phyloP scores from a whole-genome alignment of 2,329 filamentous ascomycete genomes.

The Neopestalotiopsis sp. region DNA sequence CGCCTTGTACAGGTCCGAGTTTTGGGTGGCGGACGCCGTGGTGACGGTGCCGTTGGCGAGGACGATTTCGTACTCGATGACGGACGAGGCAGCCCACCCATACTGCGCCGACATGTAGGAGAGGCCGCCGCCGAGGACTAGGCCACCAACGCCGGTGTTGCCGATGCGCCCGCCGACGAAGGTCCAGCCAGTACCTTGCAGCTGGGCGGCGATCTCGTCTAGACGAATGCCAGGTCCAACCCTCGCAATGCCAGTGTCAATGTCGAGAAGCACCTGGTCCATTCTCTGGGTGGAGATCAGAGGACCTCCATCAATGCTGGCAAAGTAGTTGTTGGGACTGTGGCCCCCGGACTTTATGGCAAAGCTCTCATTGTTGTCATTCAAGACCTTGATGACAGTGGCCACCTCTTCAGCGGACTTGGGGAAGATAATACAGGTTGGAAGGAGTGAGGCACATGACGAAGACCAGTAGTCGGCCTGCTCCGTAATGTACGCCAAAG shows the following conservation, averaged over 20 bases:
- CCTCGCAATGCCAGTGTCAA: constrained; percentile 42
- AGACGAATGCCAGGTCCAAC: constrained; percentile 54
- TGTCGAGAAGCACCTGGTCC: constrained; percentile 45
- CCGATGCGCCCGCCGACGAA: constrained; percentile 51
- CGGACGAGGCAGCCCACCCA: constrained; percentile 57
- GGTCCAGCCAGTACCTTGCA: constrained; percentile 49
- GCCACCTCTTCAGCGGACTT: constrained; percentile 58
- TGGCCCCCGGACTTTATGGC: constrained; percentile 65
- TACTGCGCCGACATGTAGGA: constrained; percentile 57
- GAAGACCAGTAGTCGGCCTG: constrained; percentile 52
- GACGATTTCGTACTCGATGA: constrained; percentile 57
- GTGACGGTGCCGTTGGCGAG: constrained; percentile 55
- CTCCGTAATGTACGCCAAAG: constrained; percentile 43
- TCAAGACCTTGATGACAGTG: constrained; percentile 54
- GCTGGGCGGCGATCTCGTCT: constrained; percentile 44
- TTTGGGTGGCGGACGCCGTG: constrained; percentile 45
- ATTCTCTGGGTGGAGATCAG: constrained; percentile 54
- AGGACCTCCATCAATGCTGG: constrained; percentile 54
- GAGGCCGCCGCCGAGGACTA: constrained; percentile 59
- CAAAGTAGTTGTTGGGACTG: constrained; percentile 57
- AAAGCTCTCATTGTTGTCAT: constrained; percentile 52
- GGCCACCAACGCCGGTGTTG: constrained; percentile 51
- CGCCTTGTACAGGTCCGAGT: constrained; percentile 57
- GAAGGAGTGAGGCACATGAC: constrained; percentile 47
- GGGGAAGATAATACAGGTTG: constrained; percentile 54